Percentiles rank a stretch among this genome's conserved stretches.
phyloP scores from a whole-genome alignment of 495 filamentous ascomycete genomes.

The Haplographium delicatum region DNA sequence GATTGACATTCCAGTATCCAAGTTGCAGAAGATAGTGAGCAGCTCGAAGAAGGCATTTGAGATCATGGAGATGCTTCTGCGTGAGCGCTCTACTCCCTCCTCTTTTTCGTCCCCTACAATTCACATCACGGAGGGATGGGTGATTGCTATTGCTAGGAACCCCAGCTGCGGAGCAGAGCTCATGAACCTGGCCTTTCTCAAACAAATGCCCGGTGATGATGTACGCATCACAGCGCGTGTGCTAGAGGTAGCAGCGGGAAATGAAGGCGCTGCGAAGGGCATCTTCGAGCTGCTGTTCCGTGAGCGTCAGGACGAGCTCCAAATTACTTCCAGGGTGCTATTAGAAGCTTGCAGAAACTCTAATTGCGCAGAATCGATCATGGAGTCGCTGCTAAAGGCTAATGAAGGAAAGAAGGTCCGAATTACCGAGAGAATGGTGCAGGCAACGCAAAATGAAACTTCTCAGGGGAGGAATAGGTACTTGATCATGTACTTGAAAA shows the following conservation, averaged over 20 bases:
- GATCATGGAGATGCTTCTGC: not conserved
- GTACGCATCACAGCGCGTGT: not conserved
- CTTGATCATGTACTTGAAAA: not conserved
- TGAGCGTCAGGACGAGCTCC: not conserved
- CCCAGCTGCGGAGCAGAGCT: not conserved
- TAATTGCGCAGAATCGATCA: not conserved
- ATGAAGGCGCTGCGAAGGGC: not conserved
- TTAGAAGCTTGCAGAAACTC: not conserved
- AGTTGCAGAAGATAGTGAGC: too few relatives aligned
- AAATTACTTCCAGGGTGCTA: not conserved
- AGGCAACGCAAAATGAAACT: not conserved
- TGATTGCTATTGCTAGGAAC: not conserved
- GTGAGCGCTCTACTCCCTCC: not conserved
- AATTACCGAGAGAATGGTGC: not conserved
- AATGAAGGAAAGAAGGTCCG: not conserved
- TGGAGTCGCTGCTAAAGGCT: not conserved
- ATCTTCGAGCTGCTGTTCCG: not conserved
- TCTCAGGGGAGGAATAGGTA: not conserved
- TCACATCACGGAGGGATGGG: not conserved
- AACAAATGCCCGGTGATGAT: not conserved
- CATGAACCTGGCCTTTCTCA: not conserved
- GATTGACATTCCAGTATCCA: too few relatives aligned
- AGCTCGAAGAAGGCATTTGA: not conserved
- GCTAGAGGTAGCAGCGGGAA: not conserved
- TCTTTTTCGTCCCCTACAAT: not conserved